phyloP scores from a whole-genome alignment of 495 filamentous ascomycete genomes.

The Thermothielavioides terrestris region DNA sequence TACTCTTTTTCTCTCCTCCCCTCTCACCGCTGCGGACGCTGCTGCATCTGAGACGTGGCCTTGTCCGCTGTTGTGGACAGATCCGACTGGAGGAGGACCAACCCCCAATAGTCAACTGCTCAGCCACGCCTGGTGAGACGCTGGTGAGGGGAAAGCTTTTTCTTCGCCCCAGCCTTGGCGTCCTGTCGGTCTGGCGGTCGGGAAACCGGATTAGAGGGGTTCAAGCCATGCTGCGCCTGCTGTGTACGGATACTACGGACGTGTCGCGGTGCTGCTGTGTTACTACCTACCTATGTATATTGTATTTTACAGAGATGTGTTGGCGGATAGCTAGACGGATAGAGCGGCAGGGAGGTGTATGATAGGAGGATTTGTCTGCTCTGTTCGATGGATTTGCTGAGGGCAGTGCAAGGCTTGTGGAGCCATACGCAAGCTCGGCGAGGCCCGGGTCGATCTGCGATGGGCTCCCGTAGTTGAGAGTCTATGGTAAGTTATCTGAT shows the following conservation, averaged over 20 bases:
- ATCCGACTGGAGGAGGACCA: too few relatives aligned
- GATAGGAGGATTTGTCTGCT: neutral
- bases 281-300: constrained; percentile 1
- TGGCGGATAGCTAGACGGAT: neutral
- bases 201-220: neutral
- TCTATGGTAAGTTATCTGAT: neutral
- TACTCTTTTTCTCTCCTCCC: neutral
- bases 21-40: neutral
- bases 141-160: neutral
- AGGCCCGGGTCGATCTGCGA: neutral
- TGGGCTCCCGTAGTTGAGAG: neutral
- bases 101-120: neutral
- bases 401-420: constrained; percentile 9
- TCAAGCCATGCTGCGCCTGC: too few relatives aligned
- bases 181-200: neutral
- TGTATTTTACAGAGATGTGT: too few relatives aligned
- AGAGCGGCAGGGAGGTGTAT: neutral
- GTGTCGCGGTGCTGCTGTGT: neutral
- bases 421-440: neutral
- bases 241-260: too few relatives aligned
- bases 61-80: too few relatives aligned
- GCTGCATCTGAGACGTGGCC: neutral
- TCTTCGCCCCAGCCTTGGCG: neutral
- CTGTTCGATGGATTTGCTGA: neutral
- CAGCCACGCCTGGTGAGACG: constrained; percentile 7